phyloP scores from a whole-genome alignment of 345 rosid genomes.

The Pistacia vera region DNA sequence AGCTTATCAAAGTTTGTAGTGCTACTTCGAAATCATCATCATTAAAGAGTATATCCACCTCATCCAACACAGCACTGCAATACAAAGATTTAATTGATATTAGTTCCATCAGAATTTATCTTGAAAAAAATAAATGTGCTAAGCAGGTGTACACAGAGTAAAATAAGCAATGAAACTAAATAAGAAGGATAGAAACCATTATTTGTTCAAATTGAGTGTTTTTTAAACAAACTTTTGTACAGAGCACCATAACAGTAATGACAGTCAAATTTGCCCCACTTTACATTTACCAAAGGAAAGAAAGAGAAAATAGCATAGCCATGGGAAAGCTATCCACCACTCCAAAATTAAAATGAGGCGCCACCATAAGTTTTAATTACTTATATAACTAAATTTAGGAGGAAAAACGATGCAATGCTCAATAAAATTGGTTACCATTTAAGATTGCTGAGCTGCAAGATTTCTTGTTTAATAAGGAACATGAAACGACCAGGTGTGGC shows the following conservation, averaged over 20 bases:
- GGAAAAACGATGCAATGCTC: constrained; percentile 6
- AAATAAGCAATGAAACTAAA: not conserved
- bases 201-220: not conserved
- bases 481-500: constrained; percentile 98
- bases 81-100: constrained; percentile 18
- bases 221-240: not conserved
- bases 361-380: not conserved
- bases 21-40: constrained; percentile 75
- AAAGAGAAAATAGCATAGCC: not conserved
- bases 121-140: not conserved
- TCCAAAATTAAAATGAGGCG: constrained; percentile 5
- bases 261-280: not conserved
- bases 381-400: constrained; percentile 9
- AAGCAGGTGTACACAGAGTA: not conserved
- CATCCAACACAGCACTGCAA: constrained; percentile 83
- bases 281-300: not conserved
- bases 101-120: not conserved
- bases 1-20: constrained; percentile 65
- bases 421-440: constrained; percentile 53
- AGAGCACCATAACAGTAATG: not conserved
- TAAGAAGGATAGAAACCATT: not conserved
- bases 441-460: constrained; percentile 64
- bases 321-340: not conserved
- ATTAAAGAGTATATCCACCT: constrained; percentile 81
- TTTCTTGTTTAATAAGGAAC: constrained; percentile 74